A percentile compares a stretch with the other conserved stretches of the same genome.
Conservation (phyloP, 2,329 filamentous ascomycete species). For the Pyricularia pennisetigena region DNA sequence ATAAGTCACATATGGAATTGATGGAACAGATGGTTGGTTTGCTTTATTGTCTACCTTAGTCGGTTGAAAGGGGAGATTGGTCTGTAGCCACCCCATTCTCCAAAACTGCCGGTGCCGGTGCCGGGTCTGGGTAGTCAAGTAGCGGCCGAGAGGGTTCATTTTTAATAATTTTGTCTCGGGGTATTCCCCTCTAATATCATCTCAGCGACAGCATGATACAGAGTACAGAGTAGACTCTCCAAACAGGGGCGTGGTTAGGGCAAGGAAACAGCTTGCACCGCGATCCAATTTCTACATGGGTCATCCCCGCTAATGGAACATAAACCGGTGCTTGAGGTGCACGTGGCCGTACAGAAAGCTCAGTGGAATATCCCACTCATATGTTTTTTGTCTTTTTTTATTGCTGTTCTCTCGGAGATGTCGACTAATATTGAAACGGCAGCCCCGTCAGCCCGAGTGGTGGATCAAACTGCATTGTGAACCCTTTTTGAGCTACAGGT, state of each 20-base stretch:
- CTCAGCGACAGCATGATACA: too few relatives aligned
- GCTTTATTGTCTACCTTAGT: neutral
- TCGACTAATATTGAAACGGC: neutral
- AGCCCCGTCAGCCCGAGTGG: neutral
- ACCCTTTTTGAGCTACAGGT: neutral
- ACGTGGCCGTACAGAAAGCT: neutral
- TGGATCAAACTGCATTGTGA: neutral
- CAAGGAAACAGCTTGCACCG: neutral
- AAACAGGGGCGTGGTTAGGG: neutral
- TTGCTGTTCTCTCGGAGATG: neutral
- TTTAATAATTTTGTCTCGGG: neutral
- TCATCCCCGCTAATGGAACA: neutral
- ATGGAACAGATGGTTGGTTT: too few relatives aligned
- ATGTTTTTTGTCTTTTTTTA: neutral
- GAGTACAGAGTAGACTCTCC: neutral
- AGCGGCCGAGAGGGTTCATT: neutral
- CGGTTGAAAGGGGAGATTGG: neutral
- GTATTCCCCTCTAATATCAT: neutral
- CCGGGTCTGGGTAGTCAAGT: neutral
- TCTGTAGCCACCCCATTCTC: too few relatives aligned
- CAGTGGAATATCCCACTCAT: neutral
- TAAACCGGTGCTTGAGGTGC: neutral
- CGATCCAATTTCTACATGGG: neutral
- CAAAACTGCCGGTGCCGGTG: too few relatives aligned
- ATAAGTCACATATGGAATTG: too few relatives aligned